These are phyloP conservation scores for Spiromastix sp. DNA, from an alignment of 2,329 filamentous ascomycete species.

Conservation along the genomic window DNA sequence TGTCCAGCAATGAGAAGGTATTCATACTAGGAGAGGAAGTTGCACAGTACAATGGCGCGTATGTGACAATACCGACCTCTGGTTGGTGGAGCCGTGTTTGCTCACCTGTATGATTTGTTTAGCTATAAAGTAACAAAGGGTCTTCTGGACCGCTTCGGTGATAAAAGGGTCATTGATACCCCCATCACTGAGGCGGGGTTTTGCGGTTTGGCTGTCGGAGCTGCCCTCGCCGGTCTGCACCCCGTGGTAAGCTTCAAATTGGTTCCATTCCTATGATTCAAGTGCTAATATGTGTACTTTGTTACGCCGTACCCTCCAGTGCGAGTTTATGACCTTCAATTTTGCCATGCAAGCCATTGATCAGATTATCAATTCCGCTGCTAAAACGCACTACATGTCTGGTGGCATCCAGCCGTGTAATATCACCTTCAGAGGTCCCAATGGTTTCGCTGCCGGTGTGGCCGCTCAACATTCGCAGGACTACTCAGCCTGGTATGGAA, in stretches of 20 bases:
- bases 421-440: constrained; percentile 98
- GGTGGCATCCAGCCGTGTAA: constrained; percentile 99
- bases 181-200: constrained; percentile 98
- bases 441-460: constrained; percentile 93
- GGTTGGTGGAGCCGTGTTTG: constrained; percentile 1
- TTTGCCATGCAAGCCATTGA: constrained; percentile 99
- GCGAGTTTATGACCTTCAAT: constrained; percentile 99
- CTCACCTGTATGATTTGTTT: constrained; percentile 7
- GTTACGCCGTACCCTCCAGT: constrained; percentile 41
- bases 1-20: constrained; percentile 88
- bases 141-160: constrained; percentile 90
- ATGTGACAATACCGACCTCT: constrained; percentile 19
- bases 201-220: constrained; percentile 83
- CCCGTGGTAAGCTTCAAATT: constrained; percentile 63
- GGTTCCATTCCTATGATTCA: not conserved
- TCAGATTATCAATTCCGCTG: constrained; percentile 97
- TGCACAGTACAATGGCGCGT: constrained; percentile 97
- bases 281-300: not conserved
- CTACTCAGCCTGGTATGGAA: constrained; percentile 97
- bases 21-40: constrained; percentile 97
- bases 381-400: constrained; percentile 99
- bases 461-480: constrained; percentile 98
- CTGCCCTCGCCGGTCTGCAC: constrained; percentile 86
- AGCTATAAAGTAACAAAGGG: constrained; percentile 99
- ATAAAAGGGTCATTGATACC: constrained; percentile 94